Evolutionary conservation across 2,329 filamentous ascomycete species (phyloP).

Genomic region (Penicillium sp.): DNA sequence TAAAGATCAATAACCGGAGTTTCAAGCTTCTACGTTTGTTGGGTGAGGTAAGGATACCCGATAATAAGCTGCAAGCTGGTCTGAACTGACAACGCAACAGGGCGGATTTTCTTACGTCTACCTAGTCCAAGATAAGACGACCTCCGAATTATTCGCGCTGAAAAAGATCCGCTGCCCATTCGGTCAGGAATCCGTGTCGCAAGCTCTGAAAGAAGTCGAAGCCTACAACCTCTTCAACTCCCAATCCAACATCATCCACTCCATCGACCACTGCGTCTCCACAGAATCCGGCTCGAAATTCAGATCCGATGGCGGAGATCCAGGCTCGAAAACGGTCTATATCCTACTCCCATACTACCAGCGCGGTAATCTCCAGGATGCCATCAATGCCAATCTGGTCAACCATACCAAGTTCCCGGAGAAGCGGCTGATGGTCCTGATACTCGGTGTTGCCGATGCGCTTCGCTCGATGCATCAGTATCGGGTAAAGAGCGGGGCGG

Average conservation of each 20-base stretch:
- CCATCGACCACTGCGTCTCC: conserved; percentile 71
- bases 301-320: conserved; percentile 49
- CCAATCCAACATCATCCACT: conserved; percentile 76
- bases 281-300: conserved; percentile 55
- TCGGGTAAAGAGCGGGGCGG: conserved; percentile 51
- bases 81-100: conserved; percentile 36
- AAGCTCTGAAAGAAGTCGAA: conserved; percentile 93
- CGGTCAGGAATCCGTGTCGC: conserved; percentile 87
- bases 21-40: conserved; percentile 93
- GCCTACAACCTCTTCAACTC: conserved; percentile 84
- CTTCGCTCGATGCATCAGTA: conserved; percentile 89
- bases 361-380: conserved; percentile 89
- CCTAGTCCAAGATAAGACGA: conserved; percentile 82
- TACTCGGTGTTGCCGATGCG: conserved; percentile 82
- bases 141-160: conserved; percentile 77
- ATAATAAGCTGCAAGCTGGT: conserved; percentile 3
- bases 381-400: conserved; percentile 96
- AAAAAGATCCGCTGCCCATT: conserved; percentile 99
- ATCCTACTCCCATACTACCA: conserved; percentile 93
- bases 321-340: conserved; percentile 83
- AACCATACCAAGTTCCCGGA: conserved; percentile 89
- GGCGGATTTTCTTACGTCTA: conserved; percentile 99
- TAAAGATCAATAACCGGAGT: conserved; percentile 88
- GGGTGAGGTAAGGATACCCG: conserved; percentile 60
- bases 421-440: conserved; percentile 74